Evolutionary conservation across 2,329 filamentous ascomycete genomes (phyloP), one percentile per base, ranked within the genome.

Genomic region (Penicillium polonicum): DNA sequence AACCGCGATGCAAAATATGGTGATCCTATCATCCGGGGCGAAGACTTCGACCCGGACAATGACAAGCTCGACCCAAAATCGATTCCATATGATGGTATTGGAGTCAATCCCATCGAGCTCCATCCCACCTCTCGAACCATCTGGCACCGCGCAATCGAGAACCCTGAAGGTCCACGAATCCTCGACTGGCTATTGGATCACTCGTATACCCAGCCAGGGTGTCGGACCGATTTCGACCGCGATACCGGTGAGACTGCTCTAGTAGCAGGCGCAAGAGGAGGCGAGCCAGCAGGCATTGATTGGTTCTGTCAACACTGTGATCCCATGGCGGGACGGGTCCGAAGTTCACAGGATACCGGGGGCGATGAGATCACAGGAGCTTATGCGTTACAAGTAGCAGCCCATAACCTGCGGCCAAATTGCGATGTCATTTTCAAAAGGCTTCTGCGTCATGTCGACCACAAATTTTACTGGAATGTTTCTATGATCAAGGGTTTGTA

Each of bases 111-210:
- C 29, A 33, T 44, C 5, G 50, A 52, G 6, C 50, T 52, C 10
- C 29, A 42, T 44, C 39, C 50, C 10, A 52, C 50, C 13, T 48
- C 43, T 21, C 51, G 51, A 31, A 54, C 51, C 4, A 39, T 54
- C 19, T 54, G 51, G 43, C 51, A 54, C 33, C 42, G 51, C 10
- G 51, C 51, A 39, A 54, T 54, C 13, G 51, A 54, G 15, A 54
- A 48, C 15, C 33, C 51, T 17, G 9, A 54, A 23, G 43, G 51
- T n/a, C 25, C 51, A 12, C 17, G n/a, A 31, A 39, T 54, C 19
- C 33, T 54, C 5, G 43, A 48, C n/a, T 54, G 43, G 51, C 25
- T 54, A 4, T 8, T 48, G 8, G 42, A 48, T 21, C 51, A 54
- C 33, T 54, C 51, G 5, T 27, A 33, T 27, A 23, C 25, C 31